These are phyloP conservation scores for Epichloe baconii DNA, from an alignment of 2,329 filamentous ascomycete species.

Conservation along the genomic window DNA sequence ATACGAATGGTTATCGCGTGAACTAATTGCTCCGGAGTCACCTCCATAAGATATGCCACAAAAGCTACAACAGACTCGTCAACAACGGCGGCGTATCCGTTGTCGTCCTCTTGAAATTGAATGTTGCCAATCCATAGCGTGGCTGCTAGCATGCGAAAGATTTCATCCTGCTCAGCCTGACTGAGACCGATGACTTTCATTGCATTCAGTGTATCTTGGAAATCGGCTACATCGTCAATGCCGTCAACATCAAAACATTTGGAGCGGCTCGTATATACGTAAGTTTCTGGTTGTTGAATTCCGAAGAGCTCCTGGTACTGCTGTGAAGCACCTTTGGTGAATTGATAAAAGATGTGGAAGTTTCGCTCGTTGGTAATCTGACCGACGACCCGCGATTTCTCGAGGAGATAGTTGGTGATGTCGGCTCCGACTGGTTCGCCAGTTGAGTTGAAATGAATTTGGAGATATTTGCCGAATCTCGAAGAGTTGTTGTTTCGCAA, in stretches of 20 bases:
- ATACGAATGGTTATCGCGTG: conserved; percentile 83
- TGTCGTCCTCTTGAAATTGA: conserved; percentile 77
- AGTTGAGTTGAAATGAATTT: conserved; percentile 85
- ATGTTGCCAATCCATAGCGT: conserved; percentile 94
- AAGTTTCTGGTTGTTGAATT: conserved; percentile 81
- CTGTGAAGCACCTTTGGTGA: conserved; percentile 85
- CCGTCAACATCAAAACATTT: conserved; percentile 92
- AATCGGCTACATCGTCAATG: conserved; percentile 85
- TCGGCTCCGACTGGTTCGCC: conserved; percentile 93
- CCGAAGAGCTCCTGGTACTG: conserved; percentile 81
- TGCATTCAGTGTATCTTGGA: conserved; percentile 77
- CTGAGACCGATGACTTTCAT: conserved; percentile 89
- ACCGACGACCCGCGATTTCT: conserved; percentile 88
- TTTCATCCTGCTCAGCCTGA: conserved; percentile 83
- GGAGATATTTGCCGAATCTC: conserved; percentile 94
- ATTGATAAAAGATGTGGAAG: conserved; percentile 99
- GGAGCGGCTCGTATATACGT: conserved; percentile 84
- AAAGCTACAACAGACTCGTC: conserved; percentile 92
- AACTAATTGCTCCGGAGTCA: conserved; percentile 66
- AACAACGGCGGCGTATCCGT: conserved; percentile 72
- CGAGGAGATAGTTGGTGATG: conserved; percentile 94
- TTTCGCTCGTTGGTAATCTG: conserved; percentile 94
- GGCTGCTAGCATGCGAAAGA: conserved; percentile 87
- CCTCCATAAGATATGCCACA: conserved; percentile 84
- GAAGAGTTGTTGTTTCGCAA: conserved; percentile 98